phyloP scores from a whole-genome alignment of 2,329 filamentous ascomycete genomes.

The Plenodomus lindquistii region DNA sequence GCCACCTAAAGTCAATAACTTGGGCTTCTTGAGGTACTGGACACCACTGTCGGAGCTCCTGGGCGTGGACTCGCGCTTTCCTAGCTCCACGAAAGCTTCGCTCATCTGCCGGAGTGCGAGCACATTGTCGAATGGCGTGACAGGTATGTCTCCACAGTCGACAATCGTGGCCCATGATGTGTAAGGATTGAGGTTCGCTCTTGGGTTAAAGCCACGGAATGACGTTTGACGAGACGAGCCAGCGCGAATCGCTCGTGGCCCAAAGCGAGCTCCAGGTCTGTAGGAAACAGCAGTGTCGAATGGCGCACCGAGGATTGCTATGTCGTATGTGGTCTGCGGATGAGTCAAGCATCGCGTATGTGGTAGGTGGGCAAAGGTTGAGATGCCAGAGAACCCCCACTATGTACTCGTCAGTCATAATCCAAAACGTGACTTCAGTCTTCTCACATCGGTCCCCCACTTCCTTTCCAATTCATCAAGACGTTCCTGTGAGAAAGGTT shows the following conservation, averaged over 20 bases:
- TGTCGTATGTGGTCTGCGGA: constrained; percentile 50
- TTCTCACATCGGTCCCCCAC: constrained; percentile 47
- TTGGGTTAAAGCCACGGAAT: constrained; percentile 80
- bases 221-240: constrained; percentile 80
- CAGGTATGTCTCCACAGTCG: constrained; percentile 89
- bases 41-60: constrained; percentile 44
- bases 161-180: constrained; percentile 75
- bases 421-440: not conserved
- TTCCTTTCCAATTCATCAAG: constrained; percentile 43
- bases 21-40: constrained; percentile 49
- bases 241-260: constrained; percentile 82
- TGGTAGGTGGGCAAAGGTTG: constrained; percentile 55
- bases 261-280: constrained; percentile 65
- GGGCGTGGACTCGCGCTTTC: constrained; percentile 48
- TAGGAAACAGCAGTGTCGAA: constrained; percentile 57
- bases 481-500: constrained; percentile 33
- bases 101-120: constrained; percentile 84
- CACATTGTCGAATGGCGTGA: constrained; percentile 84
- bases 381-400: constrained; percentile 74
- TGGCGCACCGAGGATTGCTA: constrained; percentile 54
- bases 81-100: constrained; percentile 74
- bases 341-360: constrained; percentile 54
- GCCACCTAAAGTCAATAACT: constrained; percentile 54
- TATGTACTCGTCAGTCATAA: constrained; percentile 28
- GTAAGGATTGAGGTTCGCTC: constrained; percentile 84